phyloP scores from a whole-genome alignment of 306 rosid genomes.

The Inga leiocalycina region DNA sequence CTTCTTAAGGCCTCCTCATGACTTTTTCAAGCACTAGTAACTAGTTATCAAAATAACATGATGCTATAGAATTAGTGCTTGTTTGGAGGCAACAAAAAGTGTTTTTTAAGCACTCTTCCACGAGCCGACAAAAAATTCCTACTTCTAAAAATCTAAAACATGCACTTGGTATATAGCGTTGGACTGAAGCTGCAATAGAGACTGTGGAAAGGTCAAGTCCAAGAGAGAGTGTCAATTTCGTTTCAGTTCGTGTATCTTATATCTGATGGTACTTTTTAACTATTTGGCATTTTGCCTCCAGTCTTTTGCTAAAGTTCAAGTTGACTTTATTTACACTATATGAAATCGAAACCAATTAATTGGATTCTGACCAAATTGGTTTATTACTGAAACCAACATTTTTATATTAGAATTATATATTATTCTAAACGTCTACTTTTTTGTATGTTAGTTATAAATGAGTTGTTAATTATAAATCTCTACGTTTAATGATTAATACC shows the following conservation, averaged over 20 bases:
- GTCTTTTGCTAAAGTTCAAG: neutral
- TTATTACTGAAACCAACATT: neutral
- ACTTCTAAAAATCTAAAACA: no score
- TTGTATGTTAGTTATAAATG: neutral
- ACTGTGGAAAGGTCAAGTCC: neutral
- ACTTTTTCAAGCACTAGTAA: neutral
- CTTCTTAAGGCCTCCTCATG: neutral
- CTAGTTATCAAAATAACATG: neutral
- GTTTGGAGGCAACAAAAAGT: no score
- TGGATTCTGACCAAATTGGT: neutral
- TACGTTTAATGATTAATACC: neutral
- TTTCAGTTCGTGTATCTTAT: neutral
- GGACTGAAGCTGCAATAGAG: neutral
- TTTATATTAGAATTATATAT: neutral
- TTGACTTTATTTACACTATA: neutral
- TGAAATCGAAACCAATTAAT: neutral
- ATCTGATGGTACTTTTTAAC: neutral
- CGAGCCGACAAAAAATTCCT: rapidly evolving
- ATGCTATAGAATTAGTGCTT: neutral
- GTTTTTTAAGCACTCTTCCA: no score
- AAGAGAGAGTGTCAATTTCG: neutral
- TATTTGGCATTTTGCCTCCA: neutral
- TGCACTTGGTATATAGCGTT: neutral
- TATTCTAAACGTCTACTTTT: no score
- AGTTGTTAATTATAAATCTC: neutral